Conservation (phyloP, 2,329 filamentous ascomycete species). For the Sphaerulina musiva region DNA sequence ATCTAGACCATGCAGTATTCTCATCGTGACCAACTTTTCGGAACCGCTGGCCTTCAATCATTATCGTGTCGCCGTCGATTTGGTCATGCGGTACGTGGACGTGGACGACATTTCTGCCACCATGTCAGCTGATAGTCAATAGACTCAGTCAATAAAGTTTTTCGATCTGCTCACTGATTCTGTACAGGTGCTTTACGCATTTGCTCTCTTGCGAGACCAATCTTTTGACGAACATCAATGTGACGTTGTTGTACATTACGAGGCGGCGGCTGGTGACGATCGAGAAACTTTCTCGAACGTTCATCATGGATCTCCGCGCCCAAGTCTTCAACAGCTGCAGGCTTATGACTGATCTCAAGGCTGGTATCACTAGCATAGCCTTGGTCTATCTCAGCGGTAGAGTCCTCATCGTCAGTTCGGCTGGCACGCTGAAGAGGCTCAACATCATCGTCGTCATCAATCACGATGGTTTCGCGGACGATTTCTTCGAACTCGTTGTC, state of each 20-base stretch:
- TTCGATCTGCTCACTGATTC: slow-evolving; percentile 8
- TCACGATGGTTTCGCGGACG: slow-evolving; percentile 58
- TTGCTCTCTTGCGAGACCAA: slow-evolving; percentile 18
- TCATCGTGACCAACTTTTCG: slow-evolving; percentile 8
- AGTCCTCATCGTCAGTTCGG: slow-evolving; percentile 22
- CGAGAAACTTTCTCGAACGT: slow-evolving; percentile 15
- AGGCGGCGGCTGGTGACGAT: slow-evolving; percentile 16
- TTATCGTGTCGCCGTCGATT: slow-evolving; percentile 9
- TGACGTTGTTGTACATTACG: slow-evolving; percentile 15
- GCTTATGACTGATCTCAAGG: slow-evolving; percentile 28
- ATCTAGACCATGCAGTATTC: background rate
- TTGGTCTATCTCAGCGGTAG: slow-evolving; percentile 14
- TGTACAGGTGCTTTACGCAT: slow-evolving; percentile 14
- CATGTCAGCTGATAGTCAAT: slow-evolving; percentile 1
- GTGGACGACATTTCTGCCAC: slow-evolving; percentile 13
- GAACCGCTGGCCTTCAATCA: slow-evolving; percentile 15
- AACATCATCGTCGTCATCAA: slow-evolving; percentile 55
- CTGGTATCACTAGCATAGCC: slow-evolving; percentile 27
- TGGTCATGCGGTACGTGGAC: slow-evolving; percentile 15
- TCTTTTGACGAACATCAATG: slow-evolving; percentile 19
- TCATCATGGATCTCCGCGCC: slow-evolving; percentile 29
- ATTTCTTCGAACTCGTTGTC: slow-evolving; percentile 52
- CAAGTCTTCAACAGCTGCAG: slow-evolving; percentile 24
- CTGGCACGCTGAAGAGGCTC: slow-evolving; percentile 4
- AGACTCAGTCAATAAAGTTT: background rate